Evolutionary conservation across 495 filamentous ascomycete genomes (phyloP), one percentile per base, ranked within the genome.

Genomic region (Aspergillus biplanus): DNA sequence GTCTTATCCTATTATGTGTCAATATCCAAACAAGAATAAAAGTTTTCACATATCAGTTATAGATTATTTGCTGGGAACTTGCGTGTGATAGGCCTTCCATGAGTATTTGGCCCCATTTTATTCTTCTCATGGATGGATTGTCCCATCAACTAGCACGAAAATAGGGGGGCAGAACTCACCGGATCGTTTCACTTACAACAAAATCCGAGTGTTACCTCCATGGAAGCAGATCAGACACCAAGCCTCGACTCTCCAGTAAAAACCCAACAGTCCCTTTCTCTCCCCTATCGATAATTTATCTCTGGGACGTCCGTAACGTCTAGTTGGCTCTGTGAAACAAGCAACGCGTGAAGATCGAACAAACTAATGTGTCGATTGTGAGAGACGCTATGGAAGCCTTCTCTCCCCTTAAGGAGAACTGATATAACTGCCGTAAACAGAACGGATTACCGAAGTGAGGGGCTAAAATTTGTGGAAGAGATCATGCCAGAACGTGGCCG

Each of bases 81-180:
- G 8, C n/a, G 39, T 44, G 11, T 15, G n/a, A 50, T 18, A 31
- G 27, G 27, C 1, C 3, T 6, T 18, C 5, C 47, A n/a, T 11
- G 9, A 7, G 9, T 18, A 4, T 2, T 18, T 31, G 11, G 16
- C 13, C 47, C n/a, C 47, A 18, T 50, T 50, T 4, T 8, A 12
- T 44, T 9, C 21, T 50, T 9, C 47, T 18, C 47, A 4, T 44
- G n/a, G n/a, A 44, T 27, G 16, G 47, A 18, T 27, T 27, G 47
- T 50, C 27, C 27, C 47, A 18, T 21, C 47, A 11, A 50, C 47
- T 50, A 50, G 21, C 11, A 31, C 1, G 16, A 9, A 27, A 50
- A 11, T 50, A 50, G 47, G 47, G 16, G 47, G 16, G n/a, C 27
- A 50, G 47, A 18, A 18, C 47, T 18, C 47, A 50, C 47, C 47